phyloP scores from a whole-genome alignment of 148 eudicot genomes.

The Chenopodium formosanum region DNA sequence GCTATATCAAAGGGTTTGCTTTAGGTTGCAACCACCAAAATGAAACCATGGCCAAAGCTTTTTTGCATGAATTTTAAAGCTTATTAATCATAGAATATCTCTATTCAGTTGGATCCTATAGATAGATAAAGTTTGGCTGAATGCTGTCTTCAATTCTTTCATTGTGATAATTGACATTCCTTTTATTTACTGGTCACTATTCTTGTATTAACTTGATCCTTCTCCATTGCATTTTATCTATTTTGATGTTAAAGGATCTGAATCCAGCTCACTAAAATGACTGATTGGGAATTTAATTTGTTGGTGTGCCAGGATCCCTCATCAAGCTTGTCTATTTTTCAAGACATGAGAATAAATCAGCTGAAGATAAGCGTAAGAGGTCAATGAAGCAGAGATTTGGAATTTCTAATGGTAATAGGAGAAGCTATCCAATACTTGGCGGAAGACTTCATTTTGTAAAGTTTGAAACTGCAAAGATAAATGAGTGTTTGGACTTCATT shows the following conservation, averaged over 20 bases:
- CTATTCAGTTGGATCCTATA: not conserved
- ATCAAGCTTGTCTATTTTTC: constrained; percentile 95
- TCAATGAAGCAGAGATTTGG: constrained; percentile 61
- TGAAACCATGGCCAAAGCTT: not conserved
- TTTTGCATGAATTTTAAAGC: not conserved
- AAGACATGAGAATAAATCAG: constrained; percentile 76
- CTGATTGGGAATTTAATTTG: not conserved
- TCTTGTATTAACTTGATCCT: not conserved
- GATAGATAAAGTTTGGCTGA: not conserved
- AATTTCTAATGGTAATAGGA: constrained; percentile 60
- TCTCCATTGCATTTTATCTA: not conserved
- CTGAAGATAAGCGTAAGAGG: constrained; percentile 69
- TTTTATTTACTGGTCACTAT: no score
- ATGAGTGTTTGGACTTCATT: constrained; percentile 91
- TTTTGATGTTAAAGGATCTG: not conserved
- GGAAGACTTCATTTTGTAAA: constrained; percentile 97
- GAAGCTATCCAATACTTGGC: constrained; percentile 93
- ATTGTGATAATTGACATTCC: not conserved
- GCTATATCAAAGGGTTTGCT: not conserved
- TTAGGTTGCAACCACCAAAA: not conserved
- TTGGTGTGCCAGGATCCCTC: constrained; percentile 66
- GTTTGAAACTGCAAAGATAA: constrained; percentile 86
- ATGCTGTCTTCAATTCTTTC: not conserved
- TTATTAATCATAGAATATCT: not conserved
- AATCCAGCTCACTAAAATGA: constrained; percentile 1